A percentile compares a stretch with the other conserved stretches of the same genome.
phyloP scores from a whole-genome alignment of 179 eudicot species.

The Beta macrorhiza region DNA sequence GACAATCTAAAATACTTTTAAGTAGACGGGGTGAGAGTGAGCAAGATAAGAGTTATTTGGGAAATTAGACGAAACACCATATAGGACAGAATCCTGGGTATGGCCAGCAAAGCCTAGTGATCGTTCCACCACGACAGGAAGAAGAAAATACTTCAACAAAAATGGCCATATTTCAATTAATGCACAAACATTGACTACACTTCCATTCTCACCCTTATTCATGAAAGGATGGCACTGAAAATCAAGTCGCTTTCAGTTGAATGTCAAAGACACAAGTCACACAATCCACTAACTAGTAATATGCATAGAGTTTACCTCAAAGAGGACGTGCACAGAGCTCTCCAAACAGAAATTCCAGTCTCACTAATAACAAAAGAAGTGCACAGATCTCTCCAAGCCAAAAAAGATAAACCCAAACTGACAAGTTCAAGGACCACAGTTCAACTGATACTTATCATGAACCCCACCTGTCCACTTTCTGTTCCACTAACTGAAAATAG shows the following conservation, averaged over 20 bases:
- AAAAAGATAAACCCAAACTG: background rate
- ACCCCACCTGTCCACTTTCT: background rate
- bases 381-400: background rate
- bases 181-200: background rate
- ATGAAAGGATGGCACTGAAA: background rate
- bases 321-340: too few relatives aligned
- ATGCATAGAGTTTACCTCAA: background rate
- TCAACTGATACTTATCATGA: background rate
- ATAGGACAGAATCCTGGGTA: too few relatives aligned
- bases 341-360: too few relatives aligned
- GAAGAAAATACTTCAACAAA: too few relatives aligned
- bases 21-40: too few relatives aligned
- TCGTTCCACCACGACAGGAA: too few relatives aligned
- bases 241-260: background rate
- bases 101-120: too few relatives aligned
- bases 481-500: background rate
- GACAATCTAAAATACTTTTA: too few relatives aligned
- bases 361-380: background rate
- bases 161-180: too few relatives aligned
- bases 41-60: too few relatives aligned
- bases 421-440: background rate
- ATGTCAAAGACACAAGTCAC: background rate
- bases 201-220: background rate
- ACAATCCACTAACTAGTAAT: background rate
- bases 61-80: too few relatives aligned